These are phyloP conservation scores for Micractinium conductrix DNA, from an alignment of 139 green algal genomes.

Conservation along the genomic window DNA sequence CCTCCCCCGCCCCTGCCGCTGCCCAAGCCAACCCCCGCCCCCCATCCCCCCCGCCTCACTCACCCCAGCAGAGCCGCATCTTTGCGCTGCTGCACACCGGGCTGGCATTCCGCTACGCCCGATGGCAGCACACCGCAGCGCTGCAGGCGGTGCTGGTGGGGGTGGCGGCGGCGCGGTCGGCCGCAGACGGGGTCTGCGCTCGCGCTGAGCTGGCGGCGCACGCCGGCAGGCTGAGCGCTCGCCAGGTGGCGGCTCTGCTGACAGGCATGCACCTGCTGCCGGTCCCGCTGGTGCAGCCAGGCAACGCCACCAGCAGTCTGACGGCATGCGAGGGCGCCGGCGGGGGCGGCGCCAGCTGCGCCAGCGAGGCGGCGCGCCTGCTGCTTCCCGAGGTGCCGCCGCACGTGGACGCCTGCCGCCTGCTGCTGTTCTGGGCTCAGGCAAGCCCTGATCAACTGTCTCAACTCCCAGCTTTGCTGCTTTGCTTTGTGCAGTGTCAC, in stretches of 20 bases:
- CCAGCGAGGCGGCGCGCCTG: background rate
- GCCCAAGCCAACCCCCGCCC: no score
- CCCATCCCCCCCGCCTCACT: background rate
- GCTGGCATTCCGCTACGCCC: constrained; percentile 16
- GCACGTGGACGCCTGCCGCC: constrained; percentile 7
- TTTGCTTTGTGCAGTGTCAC: background rate
- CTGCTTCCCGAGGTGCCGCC: background rate
- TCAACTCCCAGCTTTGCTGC: background rate
- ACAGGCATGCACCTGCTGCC: constrained; percentile 2
- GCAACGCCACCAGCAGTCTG: background rate
- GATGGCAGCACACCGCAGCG: constrained; percentile 19
- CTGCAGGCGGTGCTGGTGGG: background rate
- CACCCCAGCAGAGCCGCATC: constrained; percentile 1
- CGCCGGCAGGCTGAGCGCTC: background rate
- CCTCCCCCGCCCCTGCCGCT: no score
- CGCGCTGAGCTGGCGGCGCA: background rate
- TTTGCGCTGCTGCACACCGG: constrained; percentile 21
- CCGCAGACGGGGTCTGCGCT: background rate
- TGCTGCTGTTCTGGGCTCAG: constrained; percentile 15
- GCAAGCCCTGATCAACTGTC: no score
- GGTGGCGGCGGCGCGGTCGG: background rate
- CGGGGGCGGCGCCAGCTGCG: background rate
- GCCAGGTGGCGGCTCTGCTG: background rate
- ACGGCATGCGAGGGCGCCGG: background rate
- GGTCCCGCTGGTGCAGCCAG: background rate